These are phyloP conservation scores for Dendrobium nobile DNA, from an alignment of 106 monocot genomes.

Conservation along the genomic window DNA sequence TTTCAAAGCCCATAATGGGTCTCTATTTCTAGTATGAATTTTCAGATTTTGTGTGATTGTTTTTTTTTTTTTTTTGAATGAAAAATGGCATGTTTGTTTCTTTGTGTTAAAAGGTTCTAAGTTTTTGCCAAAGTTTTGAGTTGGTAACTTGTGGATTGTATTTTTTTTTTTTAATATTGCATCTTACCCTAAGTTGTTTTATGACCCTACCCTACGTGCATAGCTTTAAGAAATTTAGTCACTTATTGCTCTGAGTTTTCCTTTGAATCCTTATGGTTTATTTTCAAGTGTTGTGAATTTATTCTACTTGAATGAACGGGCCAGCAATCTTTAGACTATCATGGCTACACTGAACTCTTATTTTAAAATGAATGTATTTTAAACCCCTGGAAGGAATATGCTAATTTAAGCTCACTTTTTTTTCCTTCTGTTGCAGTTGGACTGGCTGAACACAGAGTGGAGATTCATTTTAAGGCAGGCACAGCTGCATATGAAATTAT, in stretches of 20 bases:
- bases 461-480: constrained; percentile 48
- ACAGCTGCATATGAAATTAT: constrained; percentile 64
- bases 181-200: no score
- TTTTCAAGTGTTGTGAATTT: background rate
- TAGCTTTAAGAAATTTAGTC: background rate
- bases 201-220: no score
- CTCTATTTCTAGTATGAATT: no score
- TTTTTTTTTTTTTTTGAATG: no score
- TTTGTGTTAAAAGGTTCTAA: no score
- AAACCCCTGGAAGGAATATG: background rate
- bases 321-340: background rate
- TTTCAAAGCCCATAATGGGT: no score
- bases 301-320: background rate
- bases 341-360: background rate
- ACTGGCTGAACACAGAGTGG: constrained; percentile 64
- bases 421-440: constrained; percentile 34
- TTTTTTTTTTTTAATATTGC: no score
- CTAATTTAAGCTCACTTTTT: background rate
- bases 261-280: background rate
- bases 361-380: background rate
- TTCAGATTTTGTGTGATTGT: no score
- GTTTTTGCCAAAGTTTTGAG: no score
- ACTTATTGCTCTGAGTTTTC: background rate
- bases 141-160: no score
- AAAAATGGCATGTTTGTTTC: no score